A percentile compares a stretch with the other conserved stretches of the same genome.
phyloP scores from a whole-genome alignment of 257 asterid genomes.

The Petrea volubilis region DNA sequence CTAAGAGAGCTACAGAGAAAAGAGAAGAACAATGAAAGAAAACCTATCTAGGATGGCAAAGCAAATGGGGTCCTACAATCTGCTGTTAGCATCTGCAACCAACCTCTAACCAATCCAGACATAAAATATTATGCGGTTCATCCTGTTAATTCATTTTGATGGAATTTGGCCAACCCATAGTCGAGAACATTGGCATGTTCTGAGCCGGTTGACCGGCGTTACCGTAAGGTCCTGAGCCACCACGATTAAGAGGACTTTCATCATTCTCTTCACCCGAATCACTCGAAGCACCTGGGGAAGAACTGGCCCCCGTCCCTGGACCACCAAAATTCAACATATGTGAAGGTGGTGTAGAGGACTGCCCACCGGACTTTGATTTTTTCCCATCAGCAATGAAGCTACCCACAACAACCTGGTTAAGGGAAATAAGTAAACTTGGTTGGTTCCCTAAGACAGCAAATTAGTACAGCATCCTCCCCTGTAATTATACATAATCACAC shows the following conservation, averaged over 20 bases:
- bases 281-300: slow-evolving; percentile 67
- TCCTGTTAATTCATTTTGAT: slow-evolving; percentile 49
- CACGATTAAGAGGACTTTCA: slow-evolving; percentile 51
- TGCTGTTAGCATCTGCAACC: slow-evolving; percentile 25
- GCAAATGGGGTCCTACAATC: slow-evolving; percentile 17
- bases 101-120: slow-evolving; percentile 17
- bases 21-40: not conserved
- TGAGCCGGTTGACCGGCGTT: slow-evolving; percentile 53
- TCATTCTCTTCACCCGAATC: slow-evolving; percentile 71
- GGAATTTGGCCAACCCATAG: slow-evolving; percentile 59
- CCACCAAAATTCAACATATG: slow-evolving; percentile 61
- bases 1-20: slow-evolving; percentile 4
- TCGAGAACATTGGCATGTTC: slow-evolving; percentile 50
- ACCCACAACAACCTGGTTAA: slow-evolving; percentile 74
- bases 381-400: slow-evolving; percentile 90
- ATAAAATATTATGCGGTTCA: slow-evolving; percentile 18
- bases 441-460: not conserved
- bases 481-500: not conserved
- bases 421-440: not conserved
- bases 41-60: slow-evolving; percentile 15
- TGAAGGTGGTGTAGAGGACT: slow-evolving; percentile 43
- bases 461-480: not conserved
- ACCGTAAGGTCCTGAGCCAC: slow-evolving; percentile 38
- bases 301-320: slow-evolving; percentile 45
- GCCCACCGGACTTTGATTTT: slow-evolving; percentile 42